A percentile compares a stretch with the other conserved stretches of the same genome.
These are phyloP conservation scores for Heliamphora pulchella DNA, from an alignment of 179 eudicot species.

Conservation along the genomic window DNA sequence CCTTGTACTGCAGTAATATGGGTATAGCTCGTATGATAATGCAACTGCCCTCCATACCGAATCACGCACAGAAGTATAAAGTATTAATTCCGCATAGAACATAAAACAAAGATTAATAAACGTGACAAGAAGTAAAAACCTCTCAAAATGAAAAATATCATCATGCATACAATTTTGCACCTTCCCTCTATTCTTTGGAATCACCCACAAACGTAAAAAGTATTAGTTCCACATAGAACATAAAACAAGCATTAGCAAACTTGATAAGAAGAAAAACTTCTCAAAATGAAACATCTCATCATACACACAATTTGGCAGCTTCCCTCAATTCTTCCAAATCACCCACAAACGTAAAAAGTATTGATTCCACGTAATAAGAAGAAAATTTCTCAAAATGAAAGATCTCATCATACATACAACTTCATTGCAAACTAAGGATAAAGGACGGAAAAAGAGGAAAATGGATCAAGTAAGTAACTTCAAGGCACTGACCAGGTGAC, in stretches of 20 bases:
- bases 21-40: background rate
- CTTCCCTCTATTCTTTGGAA: background rate
- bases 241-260: background rate
- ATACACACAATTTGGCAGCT: background rate
- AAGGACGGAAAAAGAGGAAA: background rate
- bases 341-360: too few species aligned
- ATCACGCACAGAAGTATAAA: too few species aligned
- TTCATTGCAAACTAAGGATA: background rate
- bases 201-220: background rate
- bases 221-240: background rate
- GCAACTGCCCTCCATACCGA: background rate
- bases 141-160: background rate
- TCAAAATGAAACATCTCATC: background rate
- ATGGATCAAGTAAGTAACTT: background rate
- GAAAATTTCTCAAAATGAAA: background rate
- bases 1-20: background rate
- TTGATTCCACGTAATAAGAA: too few species aligned
- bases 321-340: background rate
- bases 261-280: background rate
- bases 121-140: background rate
- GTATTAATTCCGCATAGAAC: background rate
- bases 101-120: background rate
- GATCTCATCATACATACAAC: background rate
- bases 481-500: constrained; percentile 18
- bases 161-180: background rate